Conservation (phyloP, 2,329 filamentous ascomycete species). For the Amphichorda felina region DNA sequence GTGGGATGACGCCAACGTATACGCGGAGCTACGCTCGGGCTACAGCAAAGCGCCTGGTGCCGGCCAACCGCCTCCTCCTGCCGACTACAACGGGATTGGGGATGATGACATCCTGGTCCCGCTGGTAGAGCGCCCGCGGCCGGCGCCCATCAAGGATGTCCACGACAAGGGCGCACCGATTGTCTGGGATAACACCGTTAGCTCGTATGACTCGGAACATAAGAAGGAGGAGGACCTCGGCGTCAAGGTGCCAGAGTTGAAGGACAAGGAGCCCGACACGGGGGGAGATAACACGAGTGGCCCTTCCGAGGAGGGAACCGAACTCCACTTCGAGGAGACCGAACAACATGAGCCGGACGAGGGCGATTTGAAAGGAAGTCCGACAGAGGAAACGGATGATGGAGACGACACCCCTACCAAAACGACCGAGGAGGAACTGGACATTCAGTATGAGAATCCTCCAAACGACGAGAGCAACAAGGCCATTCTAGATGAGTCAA, state of each 20-base stretch:
- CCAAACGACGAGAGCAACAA: conserved; percentile 10
- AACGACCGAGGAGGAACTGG: conserved; percentile 2
- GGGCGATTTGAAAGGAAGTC: not conserved
- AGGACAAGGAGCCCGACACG: not conserved
- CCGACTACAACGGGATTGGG: not conserved
- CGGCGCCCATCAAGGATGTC: conserved; percentile 4
- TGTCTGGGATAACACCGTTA: too few species aligned
- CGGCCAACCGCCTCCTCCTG: conserved; percentile 3
- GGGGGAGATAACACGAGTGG: not conserved
- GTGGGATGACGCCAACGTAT: conserved; percentile 13
- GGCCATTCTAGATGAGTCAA: not conserved
- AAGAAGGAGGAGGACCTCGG: not conserved
- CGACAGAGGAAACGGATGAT: not conserved
- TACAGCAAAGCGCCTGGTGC: conserved; percentile 2
- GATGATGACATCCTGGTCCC: not conserved
- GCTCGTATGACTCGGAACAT: not conserved
- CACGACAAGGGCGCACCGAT: not conserved
- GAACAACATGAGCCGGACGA: not conserved
- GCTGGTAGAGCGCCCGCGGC: conserved; percentile 3
- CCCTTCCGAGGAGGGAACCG: not conserved
- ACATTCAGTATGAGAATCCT: conserved; percentile 15
- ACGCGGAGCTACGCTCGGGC: conserved; percentile 1
- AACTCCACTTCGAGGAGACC: not conserved
- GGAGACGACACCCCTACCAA: not conserved
- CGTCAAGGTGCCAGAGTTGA: not conserved